These are phyloP conservation scores for Lepidium aucheri DNA, from an alignment of 345 rosid genomes.

Conservation along the genomic window DNA sequence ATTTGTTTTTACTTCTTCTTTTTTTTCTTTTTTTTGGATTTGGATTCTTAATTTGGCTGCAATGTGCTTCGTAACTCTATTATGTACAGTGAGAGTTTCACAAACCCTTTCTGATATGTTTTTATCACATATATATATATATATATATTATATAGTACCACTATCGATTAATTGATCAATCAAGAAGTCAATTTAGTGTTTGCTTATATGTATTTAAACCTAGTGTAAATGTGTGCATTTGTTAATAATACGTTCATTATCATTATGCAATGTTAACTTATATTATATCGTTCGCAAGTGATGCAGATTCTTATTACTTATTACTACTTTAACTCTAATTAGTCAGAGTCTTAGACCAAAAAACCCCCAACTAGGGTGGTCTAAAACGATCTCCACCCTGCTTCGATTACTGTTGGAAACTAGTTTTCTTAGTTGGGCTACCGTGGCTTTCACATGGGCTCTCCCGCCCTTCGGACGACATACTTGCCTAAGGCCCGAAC, in stretches of 20 bases:
- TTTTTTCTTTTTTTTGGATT: not conserved
- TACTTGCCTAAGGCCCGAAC: too few relatives aligned
- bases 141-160: too few relatives aligned
- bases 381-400: too few relatives aligned
- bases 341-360: too few relatives aligned
- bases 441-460: too few relatives aligned
- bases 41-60: slow-evolving; percentile 28
- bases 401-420: too few relatives aligned
- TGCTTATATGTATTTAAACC: not conserved
- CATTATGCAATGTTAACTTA: not conserved
- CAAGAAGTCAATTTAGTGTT: slow-evolving; percentile 4
- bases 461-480: too few relatives aligned
- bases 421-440: too few relatives aligned
- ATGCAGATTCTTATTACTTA: not conserved
- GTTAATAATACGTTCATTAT: not conserved
- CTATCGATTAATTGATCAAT: slow-evolving; percentile 5
- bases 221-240: not conserved
- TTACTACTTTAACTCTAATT: too few relatives aligned
- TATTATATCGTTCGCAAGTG: not conserved
- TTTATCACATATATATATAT: not conserved
- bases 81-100: slow-evolving; percentile 27
- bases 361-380: too few relatives aligned
- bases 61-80: slow-evolving; percentile 10
- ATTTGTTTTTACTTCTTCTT: not conserved
- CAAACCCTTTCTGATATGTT: slow-evolving; percentile 15